These are phyloP conservation scores for Xylariales sp. DNA, from an alignment of 2,329 filamentous ascomycete genomes.

Conservation along the genomic window DNA sequence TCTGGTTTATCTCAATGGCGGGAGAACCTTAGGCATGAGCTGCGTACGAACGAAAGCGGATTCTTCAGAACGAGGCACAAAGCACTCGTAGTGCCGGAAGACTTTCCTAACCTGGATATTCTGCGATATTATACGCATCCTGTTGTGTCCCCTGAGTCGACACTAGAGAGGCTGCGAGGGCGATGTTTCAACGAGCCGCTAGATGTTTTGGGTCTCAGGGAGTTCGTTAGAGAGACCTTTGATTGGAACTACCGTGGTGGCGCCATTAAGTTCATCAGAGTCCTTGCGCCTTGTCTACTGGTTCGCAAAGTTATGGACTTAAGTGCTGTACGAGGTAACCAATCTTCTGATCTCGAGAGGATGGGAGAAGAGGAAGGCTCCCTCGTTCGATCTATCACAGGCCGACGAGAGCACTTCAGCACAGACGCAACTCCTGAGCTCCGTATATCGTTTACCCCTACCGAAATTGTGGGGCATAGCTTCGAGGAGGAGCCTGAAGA, in stretches of 20 bases:
- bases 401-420: conserved; percentile 63
- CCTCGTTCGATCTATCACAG: conserved; percentile 64
- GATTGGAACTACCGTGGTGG: conserved; percentile 79
- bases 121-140: conserved; percentile 86
- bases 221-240: conserved; percentile 75
- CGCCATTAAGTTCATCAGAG: conserved; percentile 78
- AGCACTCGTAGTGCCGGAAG: conserved; percentile 68
- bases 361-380: conserved; percentile 41
- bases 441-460: conserved; percentile 72
- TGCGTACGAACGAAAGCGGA: conserved; percentile 78
- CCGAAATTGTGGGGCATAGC: conserved; percentile 73
- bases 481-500: conserved; percentile 68
- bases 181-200: conserved; percentile 61
- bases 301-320: conserved; percentile 50
- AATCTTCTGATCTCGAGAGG: conserved; percentile 24
- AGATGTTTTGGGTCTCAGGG: conserved; percentile 63
- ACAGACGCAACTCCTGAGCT: conserved; percentile 75
- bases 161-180: conserved; percentile 49
- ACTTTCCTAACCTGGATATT: conserved; percentile 76
- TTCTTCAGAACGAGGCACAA: conserved; percentile 76
- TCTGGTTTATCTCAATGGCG: conserved; percentile 66
- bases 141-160: conserved; percentile 62
- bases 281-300: conserved; percentile 73
- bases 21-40: conserved; percentile 65
- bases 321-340: conserved; percentile 23